Evolutionary conservation across 2,329 filamentous ascomycete genomes (phyloP).

Genomic region (Colletotrichum lindemuthianum): DNA sequence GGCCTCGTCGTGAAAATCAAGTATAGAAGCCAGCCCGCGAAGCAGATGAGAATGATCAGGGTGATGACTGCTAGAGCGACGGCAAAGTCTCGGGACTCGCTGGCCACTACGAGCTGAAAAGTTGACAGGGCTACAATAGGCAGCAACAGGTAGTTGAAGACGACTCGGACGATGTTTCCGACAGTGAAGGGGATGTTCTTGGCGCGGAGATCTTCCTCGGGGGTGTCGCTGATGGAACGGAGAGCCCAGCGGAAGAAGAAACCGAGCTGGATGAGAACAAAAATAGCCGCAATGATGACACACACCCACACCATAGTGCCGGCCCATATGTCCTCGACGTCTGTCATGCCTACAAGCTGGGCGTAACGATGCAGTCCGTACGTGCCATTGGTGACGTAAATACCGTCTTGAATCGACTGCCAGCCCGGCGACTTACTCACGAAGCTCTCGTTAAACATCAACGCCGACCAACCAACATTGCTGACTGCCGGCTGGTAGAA

Average conservation of each 20-base stretch:
- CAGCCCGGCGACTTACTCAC: conserved; percentile 74
- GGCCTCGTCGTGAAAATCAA: conserved; percentile 85
- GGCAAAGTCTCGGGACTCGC: conserved; percentile 73
- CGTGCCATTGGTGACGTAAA: conserved; percentile 82
- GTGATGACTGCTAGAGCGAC: conserved; percentile 81
- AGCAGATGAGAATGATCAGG: conserved; percentile 76
- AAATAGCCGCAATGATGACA: conserved; percentile 74
- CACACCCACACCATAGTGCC: conserved; percentile 93
- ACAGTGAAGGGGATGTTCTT: conserved; percentile 92
- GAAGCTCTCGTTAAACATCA: conserved; percentile 95
- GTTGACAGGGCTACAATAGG: conserved; percentile 88
- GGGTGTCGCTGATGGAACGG: conserved; percentile 74
- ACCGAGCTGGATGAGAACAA: conserved; percentile 77
- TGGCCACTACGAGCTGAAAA: conserved; percentile 87
- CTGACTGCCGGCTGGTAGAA: conserved; percentile 94
- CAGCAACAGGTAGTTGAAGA: conserved; percentile 92
- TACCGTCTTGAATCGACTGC: conserved; percentile 78
- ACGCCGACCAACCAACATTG: conserved; percentile 85
- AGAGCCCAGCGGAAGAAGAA: conserved; percentile 83
- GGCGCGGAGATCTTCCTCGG: conserved; percentile 86
- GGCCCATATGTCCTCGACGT: conserved; percentile 86
- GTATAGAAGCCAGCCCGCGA: conserved; percentile 81
- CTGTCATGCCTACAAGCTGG: conserved; percentile 83
- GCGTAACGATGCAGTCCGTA: conserved; percentile 84
- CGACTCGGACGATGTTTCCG: conserved; percentile 82